phyloP scores from a whole-genome alignment of 2,329 filamentous ascomycete species.

The Fusarium decemcellulare region DNA sequence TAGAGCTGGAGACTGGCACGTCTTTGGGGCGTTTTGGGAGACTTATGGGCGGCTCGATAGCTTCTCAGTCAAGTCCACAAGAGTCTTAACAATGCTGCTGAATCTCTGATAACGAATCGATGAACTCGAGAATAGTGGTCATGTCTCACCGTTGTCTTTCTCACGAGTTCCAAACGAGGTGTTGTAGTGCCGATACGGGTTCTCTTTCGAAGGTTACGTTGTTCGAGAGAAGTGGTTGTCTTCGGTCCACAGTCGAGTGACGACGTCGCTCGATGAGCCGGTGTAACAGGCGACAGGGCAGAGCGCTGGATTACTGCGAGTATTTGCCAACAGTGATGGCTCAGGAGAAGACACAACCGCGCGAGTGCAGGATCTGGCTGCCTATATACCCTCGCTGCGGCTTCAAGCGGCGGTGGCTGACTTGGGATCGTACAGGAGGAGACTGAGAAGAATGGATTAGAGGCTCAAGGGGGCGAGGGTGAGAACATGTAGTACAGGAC shows the following conservation, averaged over 20 bases:
- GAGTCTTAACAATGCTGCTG: constrained; percentile 1
- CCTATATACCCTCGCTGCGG: constrained; percentile 56
- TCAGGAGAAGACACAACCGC: constrained; percentile 47
- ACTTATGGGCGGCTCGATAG: background rate
- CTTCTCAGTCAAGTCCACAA: constrained; percentile 4
- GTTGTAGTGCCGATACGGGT: constrained; percentile 4
- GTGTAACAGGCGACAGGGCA: constrained; percentile 42
- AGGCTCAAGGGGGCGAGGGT: constrained; percentile 41
- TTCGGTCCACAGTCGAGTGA: constrained; percentile 35
- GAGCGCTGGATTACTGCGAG: constrained; percentile 37
- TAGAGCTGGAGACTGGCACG: background rate
- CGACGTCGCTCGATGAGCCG: constrained; percentile 36
- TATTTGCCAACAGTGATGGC: constrained; percentile 40
- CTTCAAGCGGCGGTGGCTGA: constrained; percentile 46
- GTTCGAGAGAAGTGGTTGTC: constrained; percentile 21
- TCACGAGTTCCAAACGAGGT: constrained; percentile 4
- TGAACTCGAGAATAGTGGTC: constrained; percentile 25
- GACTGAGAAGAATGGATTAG: constrained; percentile 37
- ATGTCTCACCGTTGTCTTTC: constrained; percentile 42
- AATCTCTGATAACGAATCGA: constrained; percentile 11
- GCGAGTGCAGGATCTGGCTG: constrained; percentile 52
- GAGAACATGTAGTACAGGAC: constrained; percentile 45
- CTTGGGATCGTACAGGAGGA: constrained; percentile 47
- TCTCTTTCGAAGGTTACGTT: constrained; percentile 23
- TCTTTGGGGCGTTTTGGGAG: background rate